phyloP scores from a whole-genome alignment of 2,329 filamentous ascomycete species.

The Alternaria triticimaculans region DNA sequence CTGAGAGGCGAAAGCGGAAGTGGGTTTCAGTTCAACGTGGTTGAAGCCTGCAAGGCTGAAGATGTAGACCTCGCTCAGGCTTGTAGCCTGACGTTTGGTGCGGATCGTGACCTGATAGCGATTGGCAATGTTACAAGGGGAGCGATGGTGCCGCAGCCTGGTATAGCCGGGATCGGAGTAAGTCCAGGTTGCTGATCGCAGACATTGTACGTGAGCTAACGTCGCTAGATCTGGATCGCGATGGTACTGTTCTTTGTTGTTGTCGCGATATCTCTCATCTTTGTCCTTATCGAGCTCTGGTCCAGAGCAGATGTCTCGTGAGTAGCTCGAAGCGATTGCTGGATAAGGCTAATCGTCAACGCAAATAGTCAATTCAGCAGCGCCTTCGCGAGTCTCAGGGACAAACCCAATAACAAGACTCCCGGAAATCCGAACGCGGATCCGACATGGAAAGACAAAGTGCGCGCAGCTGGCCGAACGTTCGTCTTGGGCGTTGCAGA shows the following conservation, averaged over 20 bases:
- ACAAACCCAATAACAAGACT: not conserved
- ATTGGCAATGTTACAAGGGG: not conserved
- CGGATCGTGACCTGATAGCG: not conserved
- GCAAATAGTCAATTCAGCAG: not conserved
- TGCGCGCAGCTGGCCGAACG: not conserved
- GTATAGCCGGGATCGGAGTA: not conserved
- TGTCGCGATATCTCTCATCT: not conserved
- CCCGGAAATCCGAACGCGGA: not conserved
- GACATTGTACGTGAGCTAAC: not conserved
- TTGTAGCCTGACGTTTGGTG: not conserved
- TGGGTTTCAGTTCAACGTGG: not conserved
- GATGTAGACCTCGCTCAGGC: not conserved
- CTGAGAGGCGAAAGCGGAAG: not conserved
- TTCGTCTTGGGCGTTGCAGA: not conserved
- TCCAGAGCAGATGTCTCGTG: not conserved
- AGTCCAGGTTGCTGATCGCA: not conserved
- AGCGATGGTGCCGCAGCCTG: not conserved
- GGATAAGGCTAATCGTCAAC: not conserved
- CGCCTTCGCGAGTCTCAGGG: not conserved
- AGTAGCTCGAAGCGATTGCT: accelerated
- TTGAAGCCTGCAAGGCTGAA: not conserved
- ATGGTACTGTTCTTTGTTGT: not conserved
- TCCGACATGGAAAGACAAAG: not conserved
- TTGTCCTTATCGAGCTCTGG: not conserved
- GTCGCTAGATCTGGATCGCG: not conserved